Base-by-base conservation (phyloP, 208 protist species). In the Trypanosoma theileri region DNA sequence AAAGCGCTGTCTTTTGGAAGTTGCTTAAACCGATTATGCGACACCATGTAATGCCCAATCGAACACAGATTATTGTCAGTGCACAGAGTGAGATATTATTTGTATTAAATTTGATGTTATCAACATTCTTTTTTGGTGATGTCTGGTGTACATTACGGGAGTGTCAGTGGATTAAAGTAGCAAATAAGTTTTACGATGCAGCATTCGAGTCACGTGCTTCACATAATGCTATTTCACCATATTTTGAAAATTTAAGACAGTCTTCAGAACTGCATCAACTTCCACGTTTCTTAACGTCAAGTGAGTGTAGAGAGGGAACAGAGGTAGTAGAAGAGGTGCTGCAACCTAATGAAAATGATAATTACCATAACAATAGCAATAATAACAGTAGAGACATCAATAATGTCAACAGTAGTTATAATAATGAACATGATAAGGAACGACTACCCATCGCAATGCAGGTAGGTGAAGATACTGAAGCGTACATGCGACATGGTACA, bases 11-110 rank as follows among this genome's bases (percentile, higher is more conserved):
- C 4, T 72, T 71, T 41, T 69, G 71, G 64, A 17, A 68, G 7
- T 69, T 72, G 17, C 56, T 84, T 14, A 46, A 26, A 7, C 52
- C 35, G 6, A 35, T 74, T 44, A 13, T 67, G 42, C 46, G 70
- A n/a, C n/a, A 67, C n/a, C 21, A 42, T 22, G 21, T 54, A 28
- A 26, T 57, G 14, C 58, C 73, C 26, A 26, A 71, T 42, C 41
- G 3, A 17, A 13, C 65, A 16, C 68, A 73, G 53, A 48, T 74
- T 54, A 84, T 93, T 45, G 71, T 88, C 3, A 75, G 86, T 53
- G 87, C 87, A 12, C 90, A 93, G 71, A 92, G 90, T 73, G 90
- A 95, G 75, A 64, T 90, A 53, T 69, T 95, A 2, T 95, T 85
- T 61, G 55, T 95, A 28, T 65, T 95, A n/a, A 92, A 88, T 60